phyloP scores from a whole-genome alignment of 2,329 filamentous ascomycete species.

The Emmonsia crescens region DNA sequence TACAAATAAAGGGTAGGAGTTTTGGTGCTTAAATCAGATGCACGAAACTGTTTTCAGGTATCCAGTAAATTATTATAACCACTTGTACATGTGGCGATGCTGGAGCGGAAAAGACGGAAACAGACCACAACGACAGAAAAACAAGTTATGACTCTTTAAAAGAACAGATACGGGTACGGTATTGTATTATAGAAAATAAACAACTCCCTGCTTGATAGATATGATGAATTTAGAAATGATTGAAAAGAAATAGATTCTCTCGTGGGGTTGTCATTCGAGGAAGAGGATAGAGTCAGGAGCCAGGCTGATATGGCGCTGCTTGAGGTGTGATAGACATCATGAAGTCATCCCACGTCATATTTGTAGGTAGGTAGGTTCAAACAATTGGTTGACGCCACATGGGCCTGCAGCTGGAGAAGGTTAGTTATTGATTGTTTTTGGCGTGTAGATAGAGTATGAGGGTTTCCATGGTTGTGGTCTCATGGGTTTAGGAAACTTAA shows the following conservation, averaged over 20 bases:
- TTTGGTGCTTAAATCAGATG: neutral
- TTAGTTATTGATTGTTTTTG: neutral
- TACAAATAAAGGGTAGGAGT: neutral
- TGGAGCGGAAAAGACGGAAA: neutral
- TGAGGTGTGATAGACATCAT: neutral
- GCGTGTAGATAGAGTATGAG: neutral
- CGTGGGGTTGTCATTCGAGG: neutral
- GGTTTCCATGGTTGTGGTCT: neutral
- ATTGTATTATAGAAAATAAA: neutral
- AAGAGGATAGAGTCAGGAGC: neutral
- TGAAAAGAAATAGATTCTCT: neutral
- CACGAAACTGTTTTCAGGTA: neutral
- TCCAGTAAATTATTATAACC: neutral
- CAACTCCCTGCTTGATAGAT: neutral
- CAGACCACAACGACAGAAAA: neutral
- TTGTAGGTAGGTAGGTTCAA: neutral
- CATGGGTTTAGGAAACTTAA: neutral
- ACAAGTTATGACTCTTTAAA: neutral
- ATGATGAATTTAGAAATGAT: neutral
- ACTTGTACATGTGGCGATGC: neutral
- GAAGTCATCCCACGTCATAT: conserved; percentile 3
- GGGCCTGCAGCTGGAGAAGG: neutral
- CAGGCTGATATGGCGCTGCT: neutral
- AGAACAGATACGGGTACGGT: neutral
- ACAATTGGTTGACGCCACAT: neutral